Evolutionary conservation across 495 filamentous ascomycete genomes (phyloP), one percentile per base, ranked within the genome.

Genomic region (Talaromyces trachyspermus): DNA sequence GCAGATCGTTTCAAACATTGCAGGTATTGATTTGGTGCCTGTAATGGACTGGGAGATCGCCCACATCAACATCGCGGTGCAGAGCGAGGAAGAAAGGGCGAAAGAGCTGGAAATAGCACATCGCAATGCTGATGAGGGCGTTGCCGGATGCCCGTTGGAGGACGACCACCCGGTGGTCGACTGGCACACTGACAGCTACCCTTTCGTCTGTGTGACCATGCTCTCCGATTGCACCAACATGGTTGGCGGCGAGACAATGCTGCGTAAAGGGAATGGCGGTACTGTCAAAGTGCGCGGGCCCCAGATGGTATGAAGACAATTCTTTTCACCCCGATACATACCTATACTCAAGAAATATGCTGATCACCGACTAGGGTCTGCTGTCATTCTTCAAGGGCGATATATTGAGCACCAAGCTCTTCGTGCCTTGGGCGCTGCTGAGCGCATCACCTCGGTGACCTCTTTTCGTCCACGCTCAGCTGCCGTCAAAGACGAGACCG

Each of bases 181-280:
- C 46, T 87, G 83, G 84, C 83, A 88, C 60, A 79, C 65, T 24
- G 84, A 88, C 54, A 82, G 79, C 52, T 87, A 87, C 55, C 84
- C 84, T 0, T 87, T 86, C 51, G 84, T 88, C 17, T 87, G 84
- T 53, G 83, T 88, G 30, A 71, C 80, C 11, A 87, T 87, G 84
- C 75, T 87, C 42, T 84, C 80, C 46, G 84, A 88, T 55, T 81
- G 79, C 37, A 76, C 69, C 1, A 67, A 70, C 22, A 88, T 87
- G 84, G 65, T 83, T 24, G 84, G 83, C 27, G 84, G 84, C 5
- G 84, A 87, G 61, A 87, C 83, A 14, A 83, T 79, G 8, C 63
- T 86, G 24, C 68, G 72, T 41, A 85, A 74, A 3, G 80, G 74
- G 2, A 69, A 59, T 37, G 81, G 80, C 2, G 77, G 81, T 15